Evolutionary conservation across 768 basidiomycete species (phyloP).

Genomic region (Boletales sp.): DNA sequence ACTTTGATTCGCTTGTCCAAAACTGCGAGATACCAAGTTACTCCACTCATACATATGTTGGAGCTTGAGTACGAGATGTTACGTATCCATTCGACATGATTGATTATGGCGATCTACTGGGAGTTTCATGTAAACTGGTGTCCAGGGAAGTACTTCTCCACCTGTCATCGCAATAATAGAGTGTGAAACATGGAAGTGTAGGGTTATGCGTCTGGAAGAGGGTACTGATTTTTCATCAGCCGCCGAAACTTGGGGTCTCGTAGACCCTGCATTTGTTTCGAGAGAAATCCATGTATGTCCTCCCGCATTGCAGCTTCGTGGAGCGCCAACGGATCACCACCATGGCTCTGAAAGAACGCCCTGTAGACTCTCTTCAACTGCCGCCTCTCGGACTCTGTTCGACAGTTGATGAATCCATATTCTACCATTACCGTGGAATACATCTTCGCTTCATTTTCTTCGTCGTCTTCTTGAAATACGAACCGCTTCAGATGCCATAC

Average conservation of each 20-base stretch:
- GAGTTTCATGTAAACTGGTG: too few relatives aligned
- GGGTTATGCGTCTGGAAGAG: background rate
- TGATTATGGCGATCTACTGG: too few relatives aligned
- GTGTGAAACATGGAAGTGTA: too few relatives aligned
- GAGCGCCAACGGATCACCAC: conserved; percentile 30
- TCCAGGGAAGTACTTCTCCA: too few relatives aligned
- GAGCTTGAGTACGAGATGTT: too few relatives aligned
- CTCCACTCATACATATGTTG: too few relatives aligned
- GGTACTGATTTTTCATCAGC: conserved; percentile 33
- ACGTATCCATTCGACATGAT: too few relatives aligned
- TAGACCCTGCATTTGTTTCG: conserved; percentile 11
- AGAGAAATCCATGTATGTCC: conserved; percentile 26
- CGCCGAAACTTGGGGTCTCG: conserved; percentile 25
- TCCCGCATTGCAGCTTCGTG: conserved; percentile 36
- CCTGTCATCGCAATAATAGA: too few relatives aligned
- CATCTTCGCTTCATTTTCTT: background rate
- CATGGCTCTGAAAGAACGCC: conserved; percentile 24
- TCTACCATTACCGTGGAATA: background rate
- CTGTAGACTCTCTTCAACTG: conserved; percentile 33
- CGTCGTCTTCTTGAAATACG: background rate
- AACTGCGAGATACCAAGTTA: too few relatives aligned
- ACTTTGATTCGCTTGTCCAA: too few relatives aligned
- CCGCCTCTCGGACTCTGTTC: conserved; percentile 1
- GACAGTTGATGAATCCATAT: conserved; percentile 16
- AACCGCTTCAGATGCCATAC: conserved; percentile 13